Conservation (phyloP, 1,139 yeast species). For the Magnusiomyces clavatus region DNA sequence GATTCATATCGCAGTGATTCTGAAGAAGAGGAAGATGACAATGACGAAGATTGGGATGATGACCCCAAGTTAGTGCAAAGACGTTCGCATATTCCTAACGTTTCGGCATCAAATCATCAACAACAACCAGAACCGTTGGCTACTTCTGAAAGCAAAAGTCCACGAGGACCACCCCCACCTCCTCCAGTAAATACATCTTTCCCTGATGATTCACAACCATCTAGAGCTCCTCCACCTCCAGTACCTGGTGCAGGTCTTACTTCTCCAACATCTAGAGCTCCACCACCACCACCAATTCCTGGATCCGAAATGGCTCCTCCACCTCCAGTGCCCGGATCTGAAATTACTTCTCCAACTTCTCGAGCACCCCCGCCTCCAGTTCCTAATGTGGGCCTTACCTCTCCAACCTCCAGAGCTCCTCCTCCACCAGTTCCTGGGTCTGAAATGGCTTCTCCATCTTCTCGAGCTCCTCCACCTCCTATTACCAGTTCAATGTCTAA, state of each 20-base stretch:
- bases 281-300: conserved; percentile 1
- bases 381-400: conserved; percentile 2
- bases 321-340: conserved; percentile 9
- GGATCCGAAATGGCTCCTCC: conserved; percentile 12
- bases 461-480: neutral
- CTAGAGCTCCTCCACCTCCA: conserved; percentile 6
- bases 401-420: neutral
- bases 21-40: conserved; percentile 7
- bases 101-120: neutral
- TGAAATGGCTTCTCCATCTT: neutral
- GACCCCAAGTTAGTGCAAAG: conserved; percentile 1
- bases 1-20: conserved; percentile 7
- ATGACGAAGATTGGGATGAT: conserved; percentile 3
- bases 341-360: neutral
- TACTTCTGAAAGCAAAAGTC: neutral
- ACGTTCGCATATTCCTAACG: neutral
- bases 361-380: conserved; percentile 8
- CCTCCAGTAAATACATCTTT: conserved; percentile 10
- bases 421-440: neutral
- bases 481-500: neutral
- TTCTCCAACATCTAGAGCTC: neutral
- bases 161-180: conserved; percentile 14
- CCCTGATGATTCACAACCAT: conserved; percentile 1
- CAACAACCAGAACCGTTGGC: conserved; percentile 2
- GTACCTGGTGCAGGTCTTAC: conserved; percentile 8